phyloP scores from a whole-genome alignment of 495 filamentous ascomycete genomes.

The Penicillium chermesinum region DNA sequence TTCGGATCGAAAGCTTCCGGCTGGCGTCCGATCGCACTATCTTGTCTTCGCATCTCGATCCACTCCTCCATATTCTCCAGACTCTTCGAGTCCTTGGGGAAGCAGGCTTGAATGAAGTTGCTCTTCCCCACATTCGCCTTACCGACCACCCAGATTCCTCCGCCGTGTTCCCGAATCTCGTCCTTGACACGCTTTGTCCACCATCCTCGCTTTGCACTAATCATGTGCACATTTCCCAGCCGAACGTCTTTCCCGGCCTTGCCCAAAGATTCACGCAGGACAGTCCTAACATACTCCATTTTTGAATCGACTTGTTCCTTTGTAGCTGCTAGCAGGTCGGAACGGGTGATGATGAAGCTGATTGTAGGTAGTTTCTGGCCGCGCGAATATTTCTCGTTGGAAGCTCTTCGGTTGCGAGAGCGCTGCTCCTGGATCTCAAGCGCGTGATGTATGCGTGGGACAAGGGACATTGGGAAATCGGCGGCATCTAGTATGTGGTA shows the following conservation, averaged over 20 bases:
- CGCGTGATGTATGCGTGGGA: constrained; percentile 56
- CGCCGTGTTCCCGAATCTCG: constrained; percentile 70
- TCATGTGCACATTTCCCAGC: constrained; percentile 76
- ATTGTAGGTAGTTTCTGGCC: constrained; percentile 59
- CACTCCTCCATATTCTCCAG: constrained; percentile 35
- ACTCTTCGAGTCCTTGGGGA: constrained; percentile 69
- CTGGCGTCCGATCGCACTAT: constrained; percentile 12
- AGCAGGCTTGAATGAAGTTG: constrained; percentile 76
- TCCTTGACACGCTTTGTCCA: constrained; percentile 85
- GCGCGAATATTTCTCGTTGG: constrained; percentile 53
- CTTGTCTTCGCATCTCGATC: constrained; percentile 25
- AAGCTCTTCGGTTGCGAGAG: constrained; percentile 69
- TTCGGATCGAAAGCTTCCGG: constrained; percentile 18
- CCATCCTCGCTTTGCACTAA: constrained; percentile 79
- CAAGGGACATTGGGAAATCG: constrained; percentile 89
- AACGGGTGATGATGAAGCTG: constrained; percentile 83
- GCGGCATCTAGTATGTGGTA: constrained; percentile 98
- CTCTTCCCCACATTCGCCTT: constrained; percentile 97
- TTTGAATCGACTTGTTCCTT: constrained; percentile 75
- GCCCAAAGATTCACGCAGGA: constrained; percentile 68
- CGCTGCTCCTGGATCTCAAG: constrained; percentile 62
- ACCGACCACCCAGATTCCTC: constrained; percentile 96
- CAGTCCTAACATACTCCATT: constrained; percentile 72
- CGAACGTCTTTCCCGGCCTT: constrained; percentile 55
- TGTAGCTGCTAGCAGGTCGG: constrained; percentile 75